Evolutionary conservation across 768 basidiomycete species (phyloP).

Genomic region (Suillus paluster): DNA sequence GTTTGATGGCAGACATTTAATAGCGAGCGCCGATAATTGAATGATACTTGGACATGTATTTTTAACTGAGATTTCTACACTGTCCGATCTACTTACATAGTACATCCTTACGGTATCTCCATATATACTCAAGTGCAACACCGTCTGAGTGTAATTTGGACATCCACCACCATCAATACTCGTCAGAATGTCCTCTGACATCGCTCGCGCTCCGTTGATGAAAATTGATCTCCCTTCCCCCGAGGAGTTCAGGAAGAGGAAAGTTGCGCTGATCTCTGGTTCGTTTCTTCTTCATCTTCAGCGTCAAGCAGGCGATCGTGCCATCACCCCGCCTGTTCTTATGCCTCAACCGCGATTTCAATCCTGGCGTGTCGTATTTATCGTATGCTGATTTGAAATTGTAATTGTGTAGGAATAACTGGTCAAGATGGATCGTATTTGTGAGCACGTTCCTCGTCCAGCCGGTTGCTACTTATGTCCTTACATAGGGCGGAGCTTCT

Average conservation of each 20-base stretch:
- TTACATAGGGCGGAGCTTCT: constrained; percentile 75
- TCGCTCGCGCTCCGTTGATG: constrained; percentile 38
- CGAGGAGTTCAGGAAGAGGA: constrained; percentile 86
- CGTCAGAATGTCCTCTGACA: constrained; percentile 1
- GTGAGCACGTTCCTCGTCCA: constrained; percentile 45
- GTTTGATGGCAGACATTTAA: no score
- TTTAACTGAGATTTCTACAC: no score
- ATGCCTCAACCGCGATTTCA: constrained; percentile 8
- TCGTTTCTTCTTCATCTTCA: constrained; percentile 22
- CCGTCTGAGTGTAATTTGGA: background rate
- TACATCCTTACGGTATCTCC: background rate
- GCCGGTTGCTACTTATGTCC: constrained; percentile 6
- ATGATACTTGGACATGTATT: no score
- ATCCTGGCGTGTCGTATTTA: constrained; percentile 1
- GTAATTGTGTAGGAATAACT: constrained; percentile 71
- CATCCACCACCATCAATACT: background rate
- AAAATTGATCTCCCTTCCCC: constrained; percentile 67
- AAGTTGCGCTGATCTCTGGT: constrained; percentile 94
- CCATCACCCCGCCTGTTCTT: background rate
- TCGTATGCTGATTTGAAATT: constrained; percentile 2
- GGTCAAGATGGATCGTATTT: constrained; percentile 97
- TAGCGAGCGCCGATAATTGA: no score
- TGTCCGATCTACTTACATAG: background rate
- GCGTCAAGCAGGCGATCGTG: background rate
- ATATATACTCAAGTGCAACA: background rate